Conservation (phyloP, 176 grass and related monocot genomes). For the Olyra latifolia region DNA sequence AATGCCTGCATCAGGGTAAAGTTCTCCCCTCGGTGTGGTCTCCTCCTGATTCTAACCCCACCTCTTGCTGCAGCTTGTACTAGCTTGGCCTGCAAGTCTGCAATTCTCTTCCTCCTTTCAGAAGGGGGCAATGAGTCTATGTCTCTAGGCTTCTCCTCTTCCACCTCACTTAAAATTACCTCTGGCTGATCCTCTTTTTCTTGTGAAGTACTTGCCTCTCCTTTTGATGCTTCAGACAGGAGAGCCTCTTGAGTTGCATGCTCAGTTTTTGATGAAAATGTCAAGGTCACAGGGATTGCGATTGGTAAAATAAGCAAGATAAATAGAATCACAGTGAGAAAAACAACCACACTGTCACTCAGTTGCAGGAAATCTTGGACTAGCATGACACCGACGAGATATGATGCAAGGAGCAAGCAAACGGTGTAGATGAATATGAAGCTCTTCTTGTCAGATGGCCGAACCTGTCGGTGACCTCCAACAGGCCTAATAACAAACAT, state of each 20-base stretch:
- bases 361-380: constrained; percentile 73
- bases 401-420: constrained; percentile 84
- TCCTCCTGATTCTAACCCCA: constrained; percentile 68
- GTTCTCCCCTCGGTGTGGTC: constrained; percentile 76
- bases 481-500: constrained; percentile 94
- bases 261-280: constrained; percentile 56
- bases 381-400: constrained; percentile 85
- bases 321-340: constrained; percentile 63
- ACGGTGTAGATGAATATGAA: constrained; percentile 82
- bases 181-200: constrained; percentile 56
- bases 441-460: constrained; percentile 73
- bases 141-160: constrained; percentile 71
- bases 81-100: constrained; percentile 61
- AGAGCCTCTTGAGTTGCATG: constrained; percentile 66
- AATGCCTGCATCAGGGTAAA: constrained; percentile 84
- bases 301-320: constrained; percentile 62
- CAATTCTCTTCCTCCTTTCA: constrained; percentile 68
- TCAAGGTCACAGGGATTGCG: constrained; percentile 60
- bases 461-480: constrained; percentile 70
- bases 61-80: constrained; percentile 69
- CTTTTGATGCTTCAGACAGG: constrained; percentile 44
- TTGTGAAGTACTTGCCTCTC: constrained; percentile 54
- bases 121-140: constrained; percentile 59
- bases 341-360: constrained; percentile 38
- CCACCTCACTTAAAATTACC: constrained; percentile 72